Evolutionary conservation across 495 filamentous ascomycete genomes (phyloP), one percentile per base, ranked within the genome.

Genomic region (Penicillium malachiteum): DNA sequence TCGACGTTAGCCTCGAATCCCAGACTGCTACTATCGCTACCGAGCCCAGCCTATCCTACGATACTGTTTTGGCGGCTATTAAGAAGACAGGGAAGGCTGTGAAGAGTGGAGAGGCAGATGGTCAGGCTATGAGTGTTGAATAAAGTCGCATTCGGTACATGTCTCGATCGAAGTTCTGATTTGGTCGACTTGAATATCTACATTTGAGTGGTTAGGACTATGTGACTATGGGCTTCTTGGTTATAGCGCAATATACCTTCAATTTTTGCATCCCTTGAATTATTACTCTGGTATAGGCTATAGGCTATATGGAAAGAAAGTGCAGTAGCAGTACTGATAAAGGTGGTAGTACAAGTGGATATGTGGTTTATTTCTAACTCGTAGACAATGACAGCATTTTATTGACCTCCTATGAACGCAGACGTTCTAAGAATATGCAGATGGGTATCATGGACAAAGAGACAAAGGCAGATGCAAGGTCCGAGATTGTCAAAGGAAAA

Each of bases 81-180:
- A 85, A 86, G 82, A 97, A 97, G 83, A 97, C 94, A 3, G 92
- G 92, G 32, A 98, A 97, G 84, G 84, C 83, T 64, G 85, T 98
- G 59, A 91, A 85, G 58, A 81, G 74, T 18, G 89, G 84, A 17
- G 83, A 89, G 81, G 86, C 78, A 14, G 84, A 82, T 69, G 79
- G 78, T 5, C 54, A 67, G 54, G 46, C 51, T 3, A 71, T 65
- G 67, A 54, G 32, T 44, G 71, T 79, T 50, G 78, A 52, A 68
- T 8, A 13, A 12, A 16, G 12, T 48, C 1, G 26, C 7, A n/a
- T 26, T 26, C 4, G 21, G 21, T 26, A 26, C 21, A 26, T 26
- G 21, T 26, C 21, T 26, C 4, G 21, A 26, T 26, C 4, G 21
- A 26, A n/a, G 26, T 30, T 46, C 30, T 3, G 18, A 17, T 21